Conservation (phyloP, 2,329 filamentous ascomycete species). For the Nothopassalora personata region DNA sequence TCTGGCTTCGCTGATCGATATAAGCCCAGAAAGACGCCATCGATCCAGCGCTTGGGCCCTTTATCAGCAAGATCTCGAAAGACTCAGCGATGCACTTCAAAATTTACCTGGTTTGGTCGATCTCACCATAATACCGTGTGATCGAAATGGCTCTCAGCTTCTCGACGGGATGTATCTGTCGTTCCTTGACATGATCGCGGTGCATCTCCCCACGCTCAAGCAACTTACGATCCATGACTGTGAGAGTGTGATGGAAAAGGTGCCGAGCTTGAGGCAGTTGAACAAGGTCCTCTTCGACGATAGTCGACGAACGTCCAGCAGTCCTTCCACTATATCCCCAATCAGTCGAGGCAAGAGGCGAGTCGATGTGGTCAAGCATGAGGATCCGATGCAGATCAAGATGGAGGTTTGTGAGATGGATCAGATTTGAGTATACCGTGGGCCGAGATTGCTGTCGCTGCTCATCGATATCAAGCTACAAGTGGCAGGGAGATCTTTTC, state of each 20-base stretch:
- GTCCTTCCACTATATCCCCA: background rate
- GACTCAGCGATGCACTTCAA: constrained; percentile 19
- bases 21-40: background rate
- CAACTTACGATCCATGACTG: constrained; percentile 16
- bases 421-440: background rate
- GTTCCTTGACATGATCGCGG: constrained; percentile 19
- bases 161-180: constrained; percentile 24
- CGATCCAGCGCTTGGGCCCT: constrained; percentile 20
- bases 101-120: constrained; percentile 18
- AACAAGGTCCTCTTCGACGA: constrained; percentile 13
- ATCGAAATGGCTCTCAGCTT: constrained; percentile 19
- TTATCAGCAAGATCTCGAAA: constrained; percentile 25
- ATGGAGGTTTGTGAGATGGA: background rate
- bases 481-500: too few species aligned
- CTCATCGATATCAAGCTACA: background rate
- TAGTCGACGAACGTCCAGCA: background rate
- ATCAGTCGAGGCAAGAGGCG: background rate
- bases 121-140: constrained; percentile 21
- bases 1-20: constrained; percentile 21
- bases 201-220: constrained; percentile 16
- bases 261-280: constrained; percentile 14
- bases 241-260: constrained; percentile 10
- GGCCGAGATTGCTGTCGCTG: background rate
- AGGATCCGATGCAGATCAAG: background rate
- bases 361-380: background rate